Conservation (phyloP, 2,329 filamentous ascomycete genomes). For the Sporothrix curviconia region DNA sequence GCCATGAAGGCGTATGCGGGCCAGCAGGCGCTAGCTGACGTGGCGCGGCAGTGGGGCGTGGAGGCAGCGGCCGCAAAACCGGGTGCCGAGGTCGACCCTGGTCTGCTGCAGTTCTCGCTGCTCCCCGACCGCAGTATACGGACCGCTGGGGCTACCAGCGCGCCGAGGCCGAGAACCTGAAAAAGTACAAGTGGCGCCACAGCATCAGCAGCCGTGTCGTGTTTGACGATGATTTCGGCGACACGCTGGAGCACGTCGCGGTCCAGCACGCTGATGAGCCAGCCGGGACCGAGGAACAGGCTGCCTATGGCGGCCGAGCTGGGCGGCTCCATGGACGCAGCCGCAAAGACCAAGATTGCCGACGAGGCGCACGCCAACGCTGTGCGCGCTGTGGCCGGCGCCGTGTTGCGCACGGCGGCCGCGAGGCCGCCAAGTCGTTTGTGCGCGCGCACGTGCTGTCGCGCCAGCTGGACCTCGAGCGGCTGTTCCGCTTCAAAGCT, state of each 20-base stretch:
- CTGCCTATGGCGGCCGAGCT: slow-evolving; percentile 9
- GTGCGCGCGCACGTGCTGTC: slow-evolving; percentile 77
- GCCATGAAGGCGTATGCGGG: slow-evolving; percentile 81
- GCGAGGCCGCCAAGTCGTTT: slow-evolving; percentile 72
- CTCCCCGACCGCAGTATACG: slow-evolving; percentile 39
- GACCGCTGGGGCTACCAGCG: slow-evolving; percentile 47
- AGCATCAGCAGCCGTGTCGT: slow-evolving; percentile 72
- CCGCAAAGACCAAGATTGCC: slow-evolving; percentile 24
- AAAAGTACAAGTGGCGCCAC: slow-evolving; percentile 53
- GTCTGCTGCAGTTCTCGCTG: slow-evolving; percentile 72
- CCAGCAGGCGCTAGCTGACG: slow-evolving; percentile 61
- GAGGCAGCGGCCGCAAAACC: slow-evolving; percentile 81
- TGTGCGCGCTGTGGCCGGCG: slow-evolving; percentile 75
- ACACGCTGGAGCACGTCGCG: slow-evolving; percentile 32
- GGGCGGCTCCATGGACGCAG: slow-evolving; percentile 18
- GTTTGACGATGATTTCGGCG: slow-evolving; percentile 79
- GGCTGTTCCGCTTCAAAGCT: slow-evolving; percentile 75
- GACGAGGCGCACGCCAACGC: slow-evolving; percentile 53
- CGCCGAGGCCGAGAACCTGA: slow-evolving; percentile 40
- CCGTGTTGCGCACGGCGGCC: slow-evolving; percentile 76
- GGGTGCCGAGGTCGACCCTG: slow-evolving; percentile 85
- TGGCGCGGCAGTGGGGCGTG: slow-evolving; percentile 85
- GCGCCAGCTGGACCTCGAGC: slow-evolving; percentile 66
- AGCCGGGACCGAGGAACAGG: slow-evolving; percentile 16
- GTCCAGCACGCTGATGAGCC: slow-evolving; percentile 15